A percentile compares a stretch with the other conserved stretches of the same genome.
phyloP scores from a whole-genome alignment of 495 filamentous ascomycete species.

The Talaromyces wortmannii region DNA sequence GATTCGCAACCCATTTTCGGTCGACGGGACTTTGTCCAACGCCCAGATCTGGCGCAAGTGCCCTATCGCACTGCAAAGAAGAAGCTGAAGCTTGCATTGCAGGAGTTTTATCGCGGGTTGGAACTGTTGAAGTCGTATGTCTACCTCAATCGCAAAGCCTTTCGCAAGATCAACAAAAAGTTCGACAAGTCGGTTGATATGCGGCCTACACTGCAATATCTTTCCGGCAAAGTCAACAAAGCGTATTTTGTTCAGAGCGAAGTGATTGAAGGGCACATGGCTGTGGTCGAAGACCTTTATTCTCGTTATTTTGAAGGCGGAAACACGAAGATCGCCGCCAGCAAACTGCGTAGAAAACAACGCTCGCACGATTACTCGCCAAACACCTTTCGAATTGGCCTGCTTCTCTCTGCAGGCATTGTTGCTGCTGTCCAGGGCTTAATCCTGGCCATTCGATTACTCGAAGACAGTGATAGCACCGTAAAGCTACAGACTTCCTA shows the following conservation, averaged over 20 bases:
- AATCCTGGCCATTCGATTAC: conserved; percentile 53
- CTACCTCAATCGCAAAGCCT: conserved; percentile 81
- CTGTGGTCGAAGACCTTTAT: conserved; percentile 80
- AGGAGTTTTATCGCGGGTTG: conserved; percentile 87
- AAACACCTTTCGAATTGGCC: conserved; percentile 70
- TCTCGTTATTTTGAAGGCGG: conserved; percentile 85
- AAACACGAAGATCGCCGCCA: conserved; percentile 82
- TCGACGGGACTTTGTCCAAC: conserved; percentile 60
- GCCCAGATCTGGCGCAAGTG: conserved; percentile 46
- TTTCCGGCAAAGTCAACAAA: conserved; percentile 88
- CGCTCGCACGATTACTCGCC: conserved; percentile 63
- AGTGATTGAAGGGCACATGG: conserved; percentile 68
- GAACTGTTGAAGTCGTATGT: conserved; percentile 90
- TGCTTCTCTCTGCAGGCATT: conserved; percentile 66
- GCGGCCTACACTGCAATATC: conserved; percentile 69
- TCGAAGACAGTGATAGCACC: conserved; percentile 35
- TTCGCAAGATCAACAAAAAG: conserved; percentile 98
- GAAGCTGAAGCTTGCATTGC: conserved; percentile 82
- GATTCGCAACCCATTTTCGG: conserved; percentile 19
- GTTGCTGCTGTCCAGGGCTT: conserved; percentile 72
- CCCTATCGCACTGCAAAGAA: conserved; percentile 79
- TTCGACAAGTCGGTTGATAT: conserved; percentile 86
- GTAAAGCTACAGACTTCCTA: conserved; percentile 58
- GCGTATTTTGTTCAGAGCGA: conserved; percentile 86
- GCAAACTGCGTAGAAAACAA: conserved; percentile 66